Conservation (phyloP, 225 moss, liverwort and hornwort genomes). For the Neckera pumila region DNA sequence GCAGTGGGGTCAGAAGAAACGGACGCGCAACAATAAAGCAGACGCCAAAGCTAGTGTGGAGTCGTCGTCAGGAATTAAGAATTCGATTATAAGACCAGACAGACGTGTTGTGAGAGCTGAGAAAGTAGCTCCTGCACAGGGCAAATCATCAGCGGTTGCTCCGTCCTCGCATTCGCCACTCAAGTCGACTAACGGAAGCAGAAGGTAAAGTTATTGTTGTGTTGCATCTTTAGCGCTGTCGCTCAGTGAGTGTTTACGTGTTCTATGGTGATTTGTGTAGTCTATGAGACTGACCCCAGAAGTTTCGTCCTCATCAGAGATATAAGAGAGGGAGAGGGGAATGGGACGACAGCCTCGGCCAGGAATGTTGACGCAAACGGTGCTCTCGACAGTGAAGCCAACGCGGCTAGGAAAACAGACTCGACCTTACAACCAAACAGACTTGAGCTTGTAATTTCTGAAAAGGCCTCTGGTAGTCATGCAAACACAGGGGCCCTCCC, state of each 20-base stretch:
- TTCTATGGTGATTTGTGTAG: not conserved
- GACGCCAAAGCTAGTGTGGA: conserved; percentile 38
- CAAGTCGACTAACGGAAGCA: conserved; percentile 37
- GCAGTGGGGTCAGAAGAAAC: conserved; percentile 95
- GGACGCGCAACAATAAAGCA: conserved; percentile 45
- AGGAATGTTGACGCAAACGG: conserved; percentile 29
- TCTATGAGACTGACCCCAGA: not conserved
- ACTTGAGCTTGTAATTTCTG: conserved; percentile 27
- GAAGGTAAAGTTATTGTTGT: conserved; percentile 30
- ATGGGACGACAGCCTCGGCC: conserved; percentile 26
- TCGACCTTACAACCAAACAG: conserved; percentile 23
- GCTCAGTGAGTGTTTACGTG: not conserved
- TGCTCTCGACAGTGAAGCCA: conserved; percentile 39
- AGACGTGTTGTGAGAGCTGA: conserved; percentile 90
- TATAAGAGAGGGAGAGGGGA: conserved; percentile 38
- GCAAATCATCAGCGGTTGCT: conserved; percentile 29
- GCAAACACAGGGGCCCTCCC: conserved; percentile 24
- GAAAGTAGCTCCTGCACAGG: conserved; percentile 56
- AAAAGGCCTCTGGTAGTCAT: conserved; percentile 32
- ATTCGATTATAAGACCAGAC: conserved; percentile 63
- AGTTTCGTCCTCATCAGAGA: conserved; percentile 1
- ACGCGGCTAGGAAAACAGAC: conserved; percentile 41
- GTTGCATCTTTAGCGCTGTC: not conserved
- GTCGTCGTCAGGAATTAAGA: conserved; percentile 58
- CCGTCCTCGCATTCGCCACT: conserved; percentile 39